A percentile compares a stretch with the other conserved stretches of the same genome.
phyloP scores from a whole-genome alignment of 2,329 filamentous ascomycete genomes.

The Achaetomium macrosporum region DNA sequence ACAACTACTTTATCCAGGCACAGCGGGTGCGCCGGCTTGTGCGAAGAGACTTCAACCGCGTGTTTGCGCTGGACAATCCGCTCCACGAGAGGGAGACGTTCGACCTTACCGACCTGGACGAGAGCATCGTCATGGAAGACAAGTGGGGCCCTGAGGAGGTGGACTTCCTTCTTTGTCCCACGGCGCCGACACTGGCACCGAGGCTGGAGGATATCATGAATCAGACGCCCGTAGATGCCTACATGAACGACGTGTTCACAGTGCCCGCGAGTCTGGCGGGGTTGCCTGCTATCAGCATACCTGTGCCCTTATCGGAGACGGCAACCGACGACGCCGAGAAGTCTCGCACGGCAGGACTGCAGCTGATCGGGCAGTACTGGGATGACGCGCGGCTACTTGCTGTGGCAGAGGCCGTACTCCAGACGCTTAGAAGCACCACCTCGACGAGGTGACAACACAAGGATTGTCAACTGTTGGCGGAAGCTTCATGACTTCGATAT shows the following conservation, averaged over 20 bases:
- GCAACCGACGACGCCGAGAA: conserved; percentile 28
- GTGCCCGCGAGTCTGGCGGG: conserved; percentile 92
- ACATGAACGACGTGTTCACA: conserved; percentile 92
- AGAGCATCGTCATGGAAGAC: conserved; percentile 44
- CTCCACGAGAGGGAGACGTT: conserved; percentile 45
- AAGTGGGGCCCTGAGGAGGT: conserved; percentile 59
- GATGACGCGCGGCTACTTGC: conserved; percentile 61
- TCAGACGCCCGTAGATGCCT: conserved; percentile 59
- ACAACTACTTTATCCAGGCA: conserved; percentile 95
- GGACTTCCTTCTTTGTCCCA: conserved; percentile 83
- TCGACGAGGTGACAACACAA: not conserved
- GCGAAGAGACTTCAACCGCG: conserved; percentile 75
- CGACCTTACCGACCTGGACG: conserved; percentile 55
- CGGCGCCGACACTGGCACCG: conserved; percentile 57
- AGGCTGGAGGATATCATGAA: conserved; percentile 42
- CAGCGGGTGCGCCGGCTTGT: conserved; percentile 82
- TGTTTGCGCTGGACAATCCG: conserved; percentile 66
- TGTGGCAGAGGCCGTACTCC: conserved; percentile 41
- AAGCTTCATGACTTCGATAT: no score
- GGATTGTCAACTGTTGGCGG: no score
- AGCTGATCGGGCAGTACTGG: conserved; percentile 76
- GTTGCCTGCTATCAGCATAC: conserved; percentile 80
- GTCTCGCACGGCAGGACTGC: conserved; percentile 53
- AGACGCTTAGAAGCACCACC: not conserved
- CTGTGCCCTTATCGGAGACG: conserved; percentile 42